phyloP scores from a whole-genome alignment of 345 rosid genomes.

The Euphorbia tirucalli region DNA sequence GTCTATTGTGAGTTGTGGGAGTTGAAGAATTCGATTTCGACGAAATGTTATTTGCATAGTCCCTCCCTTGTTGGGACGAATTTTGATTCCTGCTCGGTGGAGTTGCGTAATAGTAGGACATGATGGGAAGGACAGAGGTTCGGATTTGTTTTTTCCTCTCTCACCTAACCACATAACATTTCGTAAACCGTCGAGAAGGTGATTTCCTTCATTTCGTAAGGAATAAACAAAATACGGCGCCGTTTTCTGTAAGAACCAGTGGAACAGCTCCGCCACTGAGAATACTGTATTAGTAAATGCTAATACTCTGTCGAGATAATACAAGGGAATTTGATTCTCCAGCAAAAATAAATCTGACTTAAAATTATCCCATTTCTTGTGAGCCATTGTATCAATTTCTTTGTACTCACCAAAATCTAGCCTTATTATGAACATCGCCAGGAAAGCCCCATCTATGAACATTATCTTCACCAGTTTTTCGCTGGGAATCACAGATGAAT shows the following conservation, averaged over 20 bases:
- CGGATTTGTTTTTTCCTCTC: background rate
- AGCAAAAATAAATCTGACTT: background rate
- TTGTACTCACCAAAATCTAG: background rate
- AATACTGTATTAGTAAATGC: too few species aligned
- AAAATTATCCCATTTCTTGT: background rate
- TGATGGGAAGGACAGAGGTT: background rate
- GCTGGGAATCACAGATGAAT: background rate
- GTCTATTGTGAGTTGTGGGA: background rate
- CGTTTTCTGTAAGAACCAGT: too few species aligned
- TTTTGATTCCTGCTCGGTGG: background rate
- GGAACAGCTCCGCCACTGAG: too few species aligned
- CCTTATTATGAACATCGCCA: background rate
- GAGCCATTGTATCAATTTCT: too few species aligned
- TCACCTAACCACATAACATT: too few species aligned
- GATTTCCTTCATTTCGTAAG: background rate
- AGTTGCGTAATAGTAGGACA: background rate
- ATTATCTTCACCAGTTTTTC: background rate
- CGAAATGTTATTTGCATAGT: background rate
- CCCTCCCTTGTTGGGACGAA: background rate
- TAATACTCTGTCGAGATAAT: too few species aligned
- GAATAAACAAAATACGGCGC: too few species aligned
- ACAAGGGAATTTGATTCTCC: background rate
- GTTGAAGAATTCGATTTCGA: background rate
- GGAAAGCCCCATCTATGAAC: background rate
- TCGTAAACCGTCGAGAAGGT: background rate